Percentiles rank a stretch among this genome's conserved stretches.
These are phyloP conservation scores for Sphaerulina vaccinii DNA, from an alignment of 2,329 filamentous ascomycete genomes.

Conservation along the genomic window DNA sequence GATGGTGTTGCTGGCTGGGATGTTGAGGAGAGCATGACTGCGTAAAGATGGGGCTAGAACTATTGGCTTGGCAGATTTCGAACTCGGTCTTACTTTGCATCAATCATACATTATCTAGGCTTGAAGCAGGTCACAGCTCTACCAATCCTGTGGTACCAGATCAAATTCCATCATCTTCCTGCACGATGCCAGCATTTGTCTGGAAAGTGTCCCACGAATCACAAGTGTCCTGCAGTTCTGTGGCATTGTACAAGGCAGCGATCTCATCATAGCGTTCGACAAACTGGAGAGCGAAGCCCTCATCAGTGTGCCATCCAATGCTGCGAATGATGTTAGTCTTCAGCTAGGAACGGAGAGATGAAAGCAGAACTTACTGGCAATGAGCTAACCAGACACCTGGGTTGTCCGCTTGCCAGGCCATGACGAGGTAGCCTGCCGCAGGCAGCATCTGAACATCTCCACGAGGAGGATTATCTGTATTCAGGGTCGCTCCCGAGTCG, in stretches of 20 bases:
- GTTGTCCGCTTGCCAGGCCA: constrained; percentile 54
- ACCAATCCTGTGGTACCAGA: too few species aligned
- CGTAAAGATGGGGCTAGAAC: too few species aligned
- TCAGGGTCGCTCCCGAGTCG: constrained; percentile 33
- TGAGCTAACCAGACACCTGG: constrained; percentile 49
- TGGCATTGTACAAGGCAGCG: constrained; percentile 13
- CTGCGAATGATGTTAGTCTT: background rate
- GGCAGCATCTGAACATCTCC: constrained; percentile 52
- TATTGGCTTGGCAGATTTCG: too few species aligned
- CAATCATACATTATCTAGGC: too few species aligned
- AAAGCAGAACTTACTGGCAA: constrained; percentile 45
- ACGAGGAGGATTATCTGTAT: constrained; percentile 46
- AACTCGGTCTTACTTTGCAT: too few species aligned
- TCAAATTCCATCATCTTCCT: background rate
- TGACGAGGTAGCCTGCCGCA: constrained; percentile 45
- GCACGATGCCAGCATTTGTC: background rate
- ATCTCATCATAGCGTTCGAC: constrained; percentile 27
- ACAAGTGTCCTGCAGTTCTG: background rate
- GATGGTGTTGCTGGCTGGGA: too few species aligned
- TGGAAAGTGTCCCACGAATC: background rate
- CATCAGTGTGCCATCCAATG: constrained; percentile 35
- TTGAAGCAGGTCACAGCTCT: too few species aligned
- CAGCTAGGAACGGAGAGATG: background rate
- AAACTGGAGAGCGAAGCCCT: constrained; percentile 34
- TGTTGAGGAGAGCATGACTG: too few species aligned